Evolutionary conservation across 2,329 filamentous ascomycete genomes (phyloP).

Genomic region (Aspergillus hiratsukae): DNA sequence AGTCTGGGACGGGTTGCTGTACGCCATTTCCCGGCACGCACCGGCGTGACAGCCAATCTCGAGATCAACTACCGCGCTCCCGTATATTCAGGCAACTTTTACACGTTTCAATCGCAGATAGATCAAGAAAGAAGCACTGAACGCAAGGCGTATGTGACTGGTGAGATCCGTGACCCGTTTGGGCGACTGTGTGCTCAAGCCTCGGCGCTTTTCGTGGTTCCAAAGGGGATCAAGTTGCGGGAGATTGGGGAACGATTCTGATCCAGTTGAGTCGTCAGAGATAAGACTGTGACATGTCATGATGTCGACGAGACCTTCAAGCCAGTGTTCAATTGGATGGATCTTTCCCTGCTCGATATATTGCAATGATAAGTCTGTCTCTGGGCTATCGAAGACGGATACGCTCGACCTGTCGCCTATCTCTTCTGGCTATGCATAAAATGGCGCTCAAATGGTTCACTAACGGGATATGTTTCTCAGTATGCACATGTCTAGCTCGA

Average conservation of each 20-base stretch:
- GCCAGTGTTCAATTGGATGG: too few relatives aligned
- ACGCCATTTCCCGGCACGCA: conserved; percentile 43
- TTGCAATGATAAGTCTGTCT: neutral
- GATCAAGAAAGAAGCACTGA: conserved; percentile 37
- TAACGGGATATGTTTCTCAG: neutral
- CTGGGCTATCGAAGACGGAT: neutral
- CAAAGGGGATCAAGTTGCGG: conserved; percentile 44
- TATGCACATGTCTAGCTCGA: neutral
- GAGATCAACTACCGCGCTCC: conserved; percentile 61
- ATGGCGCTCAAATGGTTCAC: neutral
- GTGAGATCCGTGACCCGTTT: conserved; percentile 34
- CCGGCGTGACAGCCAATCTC: conserved; percentile 55
- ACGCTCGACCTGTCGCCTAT: neutral
- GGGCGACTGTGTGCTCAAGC: conserved; percentile 58
- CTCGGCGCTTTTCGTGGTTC: conserved; percentile 56
- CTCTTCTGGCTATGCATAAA: neutral
- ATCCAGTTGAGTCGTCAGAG: neutral
- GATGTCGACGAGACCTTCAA: neutral
- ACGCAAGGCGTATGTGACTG: conserved; percentile 35
- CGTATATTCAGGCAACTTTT: conserved; percentile 58
- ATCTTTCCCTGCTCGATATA: neutral
- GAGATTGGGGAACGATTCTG: conserved; percentile 40
- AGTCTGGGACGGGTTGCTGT: conserved; percentile 61
- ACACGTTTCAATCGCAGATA: conserved; percentile 52
- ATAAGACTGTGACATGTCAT: neutral